phyloP scores from a whole-genome alignment of 108 stramenopile species.

The Poteriospumella lacustris region DNA sequence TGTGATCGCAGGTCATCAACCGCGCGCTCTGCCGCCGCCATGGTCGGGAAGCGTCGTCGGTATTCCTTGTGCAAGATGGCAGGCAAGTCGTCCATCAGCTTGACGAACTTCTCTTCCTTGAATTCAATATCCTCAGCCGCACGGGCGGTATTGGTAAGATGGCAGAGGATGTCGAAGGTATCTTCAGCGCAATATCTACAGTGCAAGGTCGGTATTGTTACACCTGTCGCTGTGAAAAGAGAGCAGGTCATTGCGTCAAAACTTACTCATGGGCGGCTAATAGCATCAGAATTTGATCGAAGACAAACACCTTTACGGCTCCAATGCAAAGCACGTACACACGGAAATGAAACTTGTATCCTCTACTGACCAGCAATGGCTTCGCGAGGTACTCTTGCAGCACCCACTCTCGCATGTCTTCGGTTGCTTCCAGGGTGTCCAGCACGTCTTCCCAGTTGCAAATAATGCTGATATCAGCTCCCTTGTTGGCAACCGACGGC shows the following conservation, averaged over 20 bases:
- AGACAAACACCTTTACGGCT: conserved; percentile 55
- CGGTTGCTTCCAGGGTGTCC: conserved; percentile 31
- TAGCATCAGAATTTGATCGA: conserved; percentile 49
- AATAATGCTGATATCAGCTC: conserved; percentile 42
- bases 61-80: background rate
- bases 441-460: conserved; percentile 38
- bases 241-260: no score
- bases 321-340: conserved; percentile 51
- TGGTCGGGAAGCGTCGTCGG: background rate
- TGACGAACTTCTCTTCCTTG: conserved; percentile 53
- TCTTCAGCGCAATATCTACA: conserved; percentile 34
- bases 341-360: conserved; percentile 62
- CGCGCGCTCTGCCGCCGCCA: background rate
- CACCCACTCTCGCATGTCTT: conserved; percentile 52
- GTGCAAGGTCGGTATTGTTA: conserved; percentile 15
- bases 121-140: conserved; percentile 48
- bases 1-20: background rate
- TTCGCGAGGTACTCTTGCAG: conserved; percentile 42
- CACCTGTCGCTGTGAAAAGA: background rate
- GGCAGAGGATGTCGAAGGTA: conserved; percentile 41
- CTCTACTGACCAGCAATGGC: conserved; percentile 48
- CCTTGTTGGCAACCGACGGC: conserved; percentile 50
- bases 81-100: conserved; percentile 2
- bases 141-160: conserved; percentile 66
- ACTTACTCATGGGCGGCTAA: conserved; percentile 30